Evolutionary conservation across 192 early-diverging fungal genomes (phyloP), one percentile per base, ranked within the genome.

Genomic region (Coemansia sp.): DNA sequence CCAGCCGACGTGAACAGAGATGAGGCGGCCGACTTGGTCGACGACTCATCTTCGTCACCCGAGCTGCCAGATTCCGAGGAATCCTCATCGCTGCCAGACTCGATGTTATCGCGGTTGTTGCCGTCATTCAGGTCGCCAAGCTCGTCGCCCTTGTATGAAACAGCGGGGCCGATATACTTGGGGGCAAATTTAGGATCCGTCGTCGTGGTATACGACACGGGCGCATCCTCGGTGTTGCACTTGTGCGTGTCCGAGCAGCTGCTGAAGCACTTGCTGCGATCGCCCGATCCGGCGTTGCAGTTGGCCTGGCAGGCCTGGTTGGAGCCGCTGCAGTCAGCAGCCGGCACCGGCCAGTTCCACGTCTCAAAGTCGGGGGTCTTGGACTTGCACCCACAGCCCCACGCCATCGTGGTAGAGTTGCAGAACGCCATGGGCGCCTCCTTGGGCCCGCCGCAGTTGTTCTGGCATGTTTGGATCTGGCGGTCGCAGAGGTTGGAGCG

Each of bases 361-460:
- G 58, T 50, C 25, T 69, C 57, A 57, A 76, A 80, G 43, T 79
- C 64, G 19, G 80, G 80, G 3, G 67, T 65, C 52, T 77, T 67
- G 22, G 54, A 53, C 58, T 51, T 38, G 61, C 82, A 84, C 3
- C 76, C 80, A 22, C 82, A 84, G 31, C 80, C 80, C 82, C 82
- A 84, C 27, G 71, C 82, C 68, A 84, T 64, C 18, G 82, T 84
- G n/a, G 57, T 66, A 5, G 56, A 1, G 65, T 84, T 84, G 38
- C 82, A 84, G 56, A 84, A 84, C 19, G 73, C 70, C 82, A 78
- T 76, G 19, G 64, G 64, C 2, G 80, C 69, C 48, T 67, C 56
- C 19, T 69, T 30, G 25, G 73, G 63, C 4, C 73, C 73, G 24
- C 80, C 80, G 40, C 80, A 81, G 73, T 68, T 70, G 70, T 69